Conservation (phyloP, 2,329 filamentous ascomycete genomes). For the Clonostachys rhizophaga region DNA sequence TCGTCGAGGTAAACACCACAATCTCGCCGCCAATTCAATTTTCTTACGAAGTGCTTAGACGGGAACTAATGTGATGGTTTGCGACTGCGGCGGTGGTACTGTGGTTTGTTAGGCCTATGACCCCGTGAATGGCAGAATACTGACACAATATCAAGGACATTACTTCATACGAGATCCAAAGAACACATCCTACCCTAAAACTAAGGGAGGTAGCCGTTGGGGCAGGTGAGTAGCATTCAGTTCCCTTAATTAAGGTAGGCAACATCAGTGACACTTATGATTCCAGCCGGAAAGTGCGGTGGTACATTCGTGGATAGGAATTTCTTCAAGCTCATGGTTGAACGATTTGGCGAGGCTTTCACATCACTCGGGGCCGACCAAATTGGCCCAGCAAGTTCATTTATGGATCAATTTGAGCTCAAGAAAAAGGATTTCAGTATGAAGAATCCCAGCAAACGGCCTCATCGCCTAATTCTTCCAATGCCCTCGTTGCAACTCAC, state of each 20-base stretch:
- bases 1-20: not conserved
- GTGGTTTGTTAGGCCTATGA: not conserved
- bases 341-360: constrained; percentile 7
- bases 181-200: not conserved
- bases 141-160: not conserved
- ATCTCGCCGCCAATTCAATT: too few species aligned
- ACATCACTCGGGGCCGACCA: not conserved
- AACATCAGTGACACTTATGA: not conserved
- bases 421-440: not conserved
- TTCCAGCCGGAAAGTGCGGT: constrained; percentile 6
- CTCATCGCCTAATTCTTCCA: not conserved
- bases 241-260: not conserved
- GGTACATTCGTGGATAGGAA: constrained; percentile 6
- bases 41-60: not conserved
- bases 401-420: not conserved
- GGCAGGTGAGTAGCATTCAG: not conserved
- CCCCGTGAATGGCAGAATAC: not conserved
- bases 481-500: not conserved
- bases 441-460: not conserved
- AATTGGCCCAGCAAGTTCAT: constrained; percentile 1
- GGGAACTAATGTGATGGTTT: not conserved
- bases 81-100: not conserved
- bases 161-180: not conserved
- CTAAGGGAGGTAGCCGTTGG: not conserved
- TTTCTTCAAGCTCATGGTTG: constrained; percentile 3